A percentile compares a stretch with the other conserved stretches of the same genome.
Evolutionary conservation across 164 flowering plant species (phyloP).

Genomic region (Vitis cinerea): DNA sequence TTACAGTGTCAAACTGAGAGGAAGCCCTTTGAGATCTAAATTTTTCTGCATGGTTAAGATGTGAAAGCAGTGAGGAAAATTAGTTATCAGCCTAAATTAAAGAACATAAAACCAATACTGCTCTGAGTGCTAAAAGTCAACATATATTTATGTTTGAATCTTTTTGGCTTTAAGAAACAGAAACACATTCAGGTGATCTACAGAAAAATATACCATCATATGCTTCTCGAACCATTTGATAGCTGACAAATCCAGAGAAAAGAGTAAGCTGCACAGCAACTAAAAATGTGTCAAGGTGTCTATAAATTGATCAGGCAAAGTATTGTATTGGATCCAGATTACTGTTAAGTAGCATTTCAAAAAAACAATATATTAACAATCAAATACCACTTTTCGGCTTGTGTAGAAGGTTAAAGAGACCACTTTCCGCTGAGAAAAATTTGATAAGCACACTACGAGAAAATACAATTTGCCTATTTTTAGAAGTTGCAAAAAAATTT

Average conservation of each 20-base stretch:
- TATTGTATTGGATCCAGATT: too few species aligned
- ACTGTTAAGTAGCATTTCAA: too few species aligned
- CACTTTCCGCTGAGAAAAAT: background rate
- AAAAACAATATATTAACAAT: too few species aligned
- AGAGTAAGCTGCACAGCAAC: constrained; percentile 77
- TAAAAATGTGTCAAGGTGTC: constrained; percentile 9
- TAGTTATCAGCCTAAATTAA: background rate
- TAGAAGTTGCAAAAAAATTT: too few species aligned
- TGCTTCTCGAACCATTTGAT: constrained; percentile 99
- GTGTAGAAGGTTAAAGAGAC: too few species aligned
- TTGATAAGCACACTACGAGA: background rate
- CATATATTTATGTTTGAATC: too few species aligned
- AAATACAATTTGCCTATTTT: too few species aligned
- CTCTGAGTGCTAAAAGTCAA: too few species aligned
- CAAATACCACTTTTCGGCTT: too few species aligned
- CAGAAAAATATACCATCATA: constrained; percentile 64
- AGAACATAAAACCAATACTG: background rate
- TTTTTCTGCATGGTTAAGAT: background rate
- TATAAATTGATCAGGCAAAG: background rate
- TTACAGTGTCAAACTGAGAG: too few species aligned
- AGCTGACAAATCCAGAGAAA: constrained; percentile 98
- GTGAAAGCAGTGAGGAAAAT: background rate
- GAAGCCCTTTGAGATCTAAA: background rate
- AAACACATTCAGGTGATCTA: background rate
- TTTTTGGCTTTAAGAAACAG: background rate